These are phyloP conservation scores for Aspergillus incahuasiensis DNA, from an alignment of 495 filamentous ascomycete species.

Conservation along the genomic window DNA sequence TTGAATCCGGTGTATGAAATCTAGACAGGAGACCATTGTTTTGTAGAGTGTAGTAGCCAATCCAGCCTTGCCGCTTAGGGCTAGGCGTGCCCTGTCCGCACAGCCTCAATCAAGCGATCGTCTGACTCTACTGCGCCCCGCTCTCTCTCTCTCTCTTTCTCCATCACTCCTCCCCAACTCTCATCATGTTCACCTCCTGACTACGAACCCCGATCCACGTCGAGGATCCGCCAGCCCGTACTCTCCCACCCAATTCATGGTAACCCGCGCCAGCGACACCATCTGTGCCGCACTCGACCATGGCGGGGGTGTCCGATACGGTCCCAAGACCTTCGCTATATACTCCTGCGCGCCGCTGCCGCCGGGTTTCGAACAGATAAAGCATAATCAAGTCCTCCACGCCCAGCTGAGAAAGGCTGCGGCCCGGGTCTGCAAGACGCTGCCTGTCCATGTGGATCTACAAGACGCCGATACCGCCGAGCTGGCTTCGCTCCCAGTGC, in stretches of 20 bases:
- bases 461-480: background rate
- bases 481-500: background rate
- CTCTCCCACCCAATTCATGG: background rate
- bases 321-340: constrained; percentile 9
- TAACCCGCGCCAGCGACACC: background rate
- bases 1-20: background rate
- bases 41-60: background rate
- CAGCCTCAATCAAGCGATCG: background rate
- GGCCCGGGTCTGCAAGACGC: background rate
- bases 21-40: no score
- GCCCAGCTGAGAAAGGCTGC: background rate
- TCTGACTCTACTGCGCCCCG: background rate
- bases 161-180: background rate
- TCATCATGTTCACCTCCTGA: background rate
- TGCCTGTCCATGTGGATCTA: constrained; percentile 6
- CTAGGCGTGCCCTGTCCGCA: no score
- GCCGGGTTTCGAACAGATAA: background rate
- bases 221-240: background rate
- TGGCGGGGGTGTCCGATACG: constrained; percentile 9
- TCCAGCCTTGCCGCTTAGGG: no score
- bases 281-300: constrained; percentile 9
- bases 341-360: constrained; percentile 8
- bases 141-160: no score
- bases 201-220: background rate
- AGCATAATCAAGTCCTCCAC: background rate